A percentile compares a stretch with the other conserved stretches of the same genome.
phyloP scores from a whole-genome alignment of 495 filamentous ascomycete genomes.

The Tuber indicum region DNA sequence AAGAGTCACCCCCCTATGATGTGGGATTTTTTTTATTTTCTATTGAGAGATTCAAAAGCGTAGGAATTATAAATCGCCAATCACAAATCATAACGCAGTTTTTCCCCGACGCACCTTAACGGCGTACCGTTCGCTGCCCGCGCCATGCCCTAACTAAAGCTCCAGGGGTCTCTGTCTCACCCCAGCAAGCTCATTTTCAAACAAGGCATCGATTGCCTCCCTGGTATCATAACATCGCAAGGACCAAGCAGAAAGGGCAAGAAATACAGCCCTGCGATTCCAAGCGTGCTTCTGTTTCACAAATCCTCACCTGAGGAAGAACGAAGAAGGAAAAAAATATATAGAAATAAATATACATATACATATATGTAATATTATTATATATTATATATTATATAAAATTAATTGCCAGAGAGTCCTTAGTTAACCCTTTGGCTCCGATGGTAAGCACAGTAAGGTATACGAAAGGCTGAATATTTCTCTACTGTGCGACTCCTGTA shows the following conservation, averaged over 20 bases:
- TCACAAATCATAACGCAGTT: constrained; percentile 9
- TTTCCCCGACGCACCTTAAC: constrained; percentile 20
- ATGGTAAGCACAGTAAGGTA: background rate
- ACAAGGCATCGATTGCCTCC: background rate
- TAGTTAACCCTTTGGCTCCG: background rate
- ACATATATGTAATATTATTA: background rate
- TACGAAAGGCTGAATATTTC: background rate
- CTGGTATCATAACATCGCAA: background rate
- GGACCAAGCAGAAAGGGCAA: background rate
- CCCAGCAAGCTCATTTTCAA: background rate
- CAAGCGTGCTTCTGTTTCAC: background rate
- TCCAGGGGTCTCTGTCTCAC: background rate
- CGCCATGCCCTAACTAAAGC: constrained; percentile 13
- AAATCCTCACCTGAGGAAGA: background rate
- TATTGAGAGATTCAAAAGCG: background rate
- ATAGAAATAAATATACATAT: background rate
- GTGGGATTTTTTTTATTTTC: no score
- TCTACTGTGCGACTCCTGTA: background rate
- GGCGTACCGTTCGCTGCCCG: constrained; percentile 6
- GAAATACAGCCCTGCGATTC: background rate
- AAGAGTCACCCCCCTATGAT: background rate
- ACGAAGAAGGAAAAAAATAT: background rate
- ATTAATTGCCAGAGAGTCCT: background rate
- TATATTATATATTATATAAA: background rate
- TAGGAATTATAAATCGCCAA: constrained; percentile 11